These are phyloP conservation scores for Boletales sp. DNA, from an alignment of 768 basidiomycete genomes.

Conservation along the genomic window DNA sequence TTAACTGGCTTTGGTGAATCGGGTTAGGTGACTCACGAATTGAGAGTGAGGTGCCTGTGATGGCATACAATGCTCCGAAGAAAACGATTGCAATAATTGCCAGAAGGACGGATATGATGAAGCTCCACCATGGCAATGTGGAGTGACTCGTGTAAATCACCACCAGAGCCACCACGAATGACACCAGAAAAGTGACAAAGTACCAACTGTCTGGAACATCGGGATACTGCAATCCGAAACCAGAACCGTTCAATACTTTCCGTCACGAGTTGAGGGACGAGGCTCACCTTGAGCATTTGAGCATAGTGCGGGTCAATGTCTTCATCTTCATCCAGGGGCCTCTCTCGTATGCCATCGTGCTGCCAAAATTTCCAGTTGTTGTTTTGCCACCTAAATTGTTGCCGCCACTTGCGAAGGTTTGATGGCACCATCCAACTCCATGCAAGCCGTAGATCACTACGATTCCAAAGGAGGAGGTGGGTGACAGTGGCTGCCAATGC, in stretches of 20 bases:
- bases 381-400: conserved; percentile 19
- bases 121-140: conserved; percentile 58
- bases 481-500: conserved; percentile 46
- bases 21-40: conserved; percentile 17
- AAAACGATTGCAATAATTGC: conserved; percentile 49
- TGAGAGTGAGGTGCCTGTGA: conserved; percentile 33
- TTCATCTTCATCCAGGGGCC: conserved; percentile 29
- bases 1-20: neutral
- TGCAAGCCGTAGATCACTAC: conserved; percentile 42
- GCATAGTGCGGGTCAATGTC: conserved; percentile 51
- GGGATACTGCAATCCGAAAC: conserved; percentile 24
- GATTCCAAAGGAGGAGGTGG: conserved; percentile 53
- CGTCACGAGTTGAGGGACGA: conserved; percentile 12
- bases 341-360: conserved; percentile 11
- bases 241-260: neutral
- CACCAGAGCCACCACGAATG: conserved; percentile 50
- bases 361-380: conserved; percentile 41
- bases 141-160: conserved; percentile 52
- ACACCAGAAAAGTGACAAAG: conserved; percentile 16
- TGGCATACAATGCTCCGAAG: conserved; percentile 51
- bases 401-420: conserved; percentile 22
- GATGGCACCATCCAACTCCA: conserved; percentile 46
- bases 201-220: conserved; percentile 36
- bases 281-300: conserved; percentile 44
- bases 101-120: conserved; percentile 51